These are phyloP conservation scores for Suillus spraguei DNA, from an alignment of 768 basidiomycete genomes.

Conservation along the genomic window DNA sequence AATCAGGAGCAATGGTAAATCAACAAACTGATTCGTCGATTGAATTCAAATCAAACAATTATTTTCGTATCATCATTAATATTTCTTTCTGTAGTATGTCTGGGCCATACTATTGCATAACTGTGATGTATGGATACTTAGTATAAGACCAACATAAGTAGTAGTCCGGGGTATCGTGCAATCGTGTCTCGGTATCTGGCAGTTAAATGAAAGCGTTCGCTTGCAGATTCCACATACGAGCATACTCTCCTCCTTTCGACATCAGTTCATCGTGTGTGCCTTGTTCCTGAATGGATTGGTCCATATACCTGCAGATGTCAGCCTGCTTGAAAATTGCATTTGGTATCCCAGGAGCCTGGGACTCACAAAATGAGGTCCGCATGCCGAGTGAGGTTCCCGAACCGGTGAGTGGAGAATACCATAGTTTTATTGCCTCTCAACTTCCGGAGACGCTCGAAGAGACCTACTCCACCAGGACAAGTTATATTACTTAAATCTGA, in stretches of 20 bases:
- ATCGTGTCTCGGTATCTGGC: no score
- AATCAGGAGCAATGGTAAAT: no score
- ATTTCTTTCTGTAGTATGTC: no score
- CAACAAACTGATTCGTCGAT: no score
- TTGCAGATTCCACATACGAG: slow-evolving; percentile 72
- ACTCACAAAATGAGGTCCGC: slow-evolving; percentile 70
- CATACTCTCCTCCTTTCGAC: slow-evolving; percentile 62
- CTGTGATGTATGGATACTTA: no score
- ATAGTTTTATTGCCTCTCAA: slow-evolving; percentile 78
- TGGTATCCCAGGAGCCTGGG: no score
- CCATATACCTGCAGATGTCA: slow-evolving; percentile 58
- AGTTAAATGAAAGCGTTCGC: slow-evolving; percentile 62
- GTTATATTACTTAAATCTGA: neutral
- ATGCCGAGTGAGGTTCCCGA: slow-evolving; percentile 68
- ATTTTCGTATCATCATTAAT: no score
- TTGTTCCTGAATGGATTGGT: slow-evolving; percentile 62
- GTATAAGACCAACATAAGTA: no score
- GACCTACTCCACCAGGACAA: slow-evolving; percentile 37
- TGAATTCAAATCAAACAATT: no score
- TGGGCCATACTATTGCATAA: no score
- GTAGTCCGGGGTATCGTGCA: no score
- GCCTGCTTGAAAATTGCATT: neutral
- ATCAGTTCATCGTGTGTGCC: slow-evolving; percentile 69
- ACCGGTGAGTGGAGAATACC: slow-evolving; percentile 71
- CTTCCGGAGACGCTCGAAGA: slow-evolving; percentile 70